Percentiles rank a stretch among this genome's conserved stretches.
Evolutionary conservation across 129 eudicot species (phyloP).

Genomic region (Sambucus nigra): DNA sequence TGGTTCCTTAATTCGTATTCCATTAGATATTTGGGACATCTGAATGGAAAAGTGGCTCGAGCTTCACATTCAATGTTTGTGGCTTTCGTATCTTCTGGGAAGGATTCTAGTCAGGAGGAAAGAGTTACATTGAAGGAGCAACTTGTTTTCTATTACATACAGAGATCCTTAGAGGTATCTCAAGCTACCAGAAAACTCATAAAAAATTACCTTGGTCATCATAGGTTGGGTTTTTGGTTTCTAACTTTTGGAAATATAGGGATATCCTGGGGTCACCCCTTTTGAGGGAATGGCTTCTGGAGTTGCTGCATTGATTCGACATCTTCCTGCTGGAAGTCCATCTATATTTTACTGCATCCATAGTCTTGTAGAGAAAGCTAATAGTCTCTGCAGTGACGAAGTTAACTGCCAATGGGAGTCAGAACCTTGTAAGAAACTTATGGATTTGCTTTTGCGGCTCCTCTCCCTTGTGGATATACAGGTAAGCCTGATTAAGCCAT

Average conservation of each 20-base stretch:
- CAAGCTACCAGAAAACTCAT: neutral
- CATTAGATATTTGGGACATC: conserved; percentile 88
- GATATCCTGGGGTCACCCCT: conserved; percentile 81
- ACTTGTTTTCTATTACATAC: conserved; percentile 86
- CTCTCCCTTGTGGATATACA: conserved; percentile 71
- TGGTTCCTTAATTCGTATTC: conserved; percentile 30
- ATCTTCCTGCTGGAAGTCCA: conserved; percentile 98
- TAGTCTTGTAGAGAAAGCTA: conserved; percentile 60
- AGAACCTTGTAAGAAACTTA: conserved; percentile 73
- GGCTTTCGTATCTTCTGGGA: conserved; percentile 79
- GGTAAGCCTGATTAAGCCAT: conserved; percentile 18
- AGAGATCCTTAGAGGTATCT: conserved; percentile 88
- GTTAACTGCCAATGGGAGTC: conserved; percentile 57
- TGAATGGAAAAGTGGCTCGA: conserved; percentile 77
- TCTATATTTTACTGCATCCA: conserved; percentile 66
- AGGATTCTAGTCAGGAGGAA: conserved; percentile 50
- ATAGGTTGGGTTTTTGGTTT: conserved; percentile 1
- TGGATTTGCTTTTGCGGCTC: conserved; percentile 63
- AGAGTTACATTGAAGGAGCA: conserved; percentile 73
- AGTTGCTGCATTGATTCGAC: conserved; percentile 80
- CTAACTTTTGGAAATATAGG: conserved; percentile 28
- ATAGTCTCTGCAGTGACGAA: conserved; percentile 44
- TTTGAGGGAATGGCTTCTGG: conserved; percentile 98
- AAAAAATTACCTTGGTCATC: neutral
- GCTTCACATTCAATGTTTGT: conserved; percentile 79